phyloP scores from a whole-genome alignment of 768 basidiomycete species.

The Royoungia palumana region DNA sequence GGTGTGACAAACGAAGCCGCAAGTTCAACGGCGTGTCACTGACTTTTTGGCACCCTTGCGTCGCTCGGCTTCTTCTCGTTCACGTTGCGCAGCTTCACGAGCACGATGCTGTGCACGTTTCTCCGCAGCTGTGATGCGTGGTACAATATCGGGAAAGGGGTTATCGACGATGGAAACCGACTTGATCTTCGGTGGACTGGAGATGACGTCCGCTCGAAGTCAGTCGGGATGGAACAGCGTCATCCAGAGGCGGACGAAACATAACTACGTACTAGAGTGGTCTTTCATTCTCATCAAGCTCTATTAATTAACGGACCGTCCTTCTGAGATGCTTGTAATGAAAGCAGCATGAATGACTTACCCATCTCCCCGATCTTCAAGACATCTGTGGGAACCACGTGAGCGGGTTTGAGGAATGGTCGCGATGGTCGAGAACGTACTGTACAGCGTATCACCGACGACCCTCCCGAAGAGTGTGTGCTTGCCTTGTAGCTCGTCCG shows the following conservation, averaged over 20 bases:
- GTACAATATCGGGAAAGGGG: constrained; percentile 92
- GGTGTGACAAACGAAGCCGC: neutral
- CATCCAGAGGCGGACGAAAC: neutral
- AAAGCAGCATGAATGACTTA: constrained; percentile 33
- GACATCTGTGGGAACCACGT: constrained; percentile 54
- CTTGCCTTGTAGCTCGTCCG: constrained; percentile 91
- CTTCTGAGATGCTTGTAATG: neutral
- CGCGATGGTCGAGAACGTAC: constrained; percentile 42
- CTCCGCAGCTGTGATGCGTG: constrained; percentile 94
- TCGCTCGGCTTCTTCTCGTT: constrained; percentile 72
- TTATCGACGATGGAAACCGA: constrained; percentile 84
- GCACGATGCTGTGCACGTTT: constrained; percentile 81
- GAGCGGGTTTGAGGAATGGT: neutral
- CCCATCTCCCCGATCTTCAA: constrained; percentile 90
- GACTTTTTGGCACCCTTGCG: constrained; percentile 87
- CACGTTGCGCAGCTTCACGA: constrained; percentile 66
- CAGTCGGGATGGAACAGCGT: neutral
- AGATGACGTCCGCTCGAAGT: neutral
- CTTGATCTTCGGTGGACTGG: constrained; percentile 88
- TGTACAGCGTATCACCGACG: constrained; percentile 86
- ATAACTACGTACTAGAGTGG: constrained; percentile 68
- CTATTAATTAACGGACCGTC: constrained; percentile 32
- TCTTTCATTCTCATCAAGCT: constrained; percentile 68
- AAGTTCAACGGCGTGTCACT: constrained; percentile 21
- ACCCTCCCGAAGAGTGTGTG: constrained; percentile 93